A percentile compares a stretch with the other conserved stretches of the same genome.
Evolutionary conservation across 2,329 filamentous ascomycete genomes (phyloP).

Genomic region (Aspergillus japonicus): DNA sequence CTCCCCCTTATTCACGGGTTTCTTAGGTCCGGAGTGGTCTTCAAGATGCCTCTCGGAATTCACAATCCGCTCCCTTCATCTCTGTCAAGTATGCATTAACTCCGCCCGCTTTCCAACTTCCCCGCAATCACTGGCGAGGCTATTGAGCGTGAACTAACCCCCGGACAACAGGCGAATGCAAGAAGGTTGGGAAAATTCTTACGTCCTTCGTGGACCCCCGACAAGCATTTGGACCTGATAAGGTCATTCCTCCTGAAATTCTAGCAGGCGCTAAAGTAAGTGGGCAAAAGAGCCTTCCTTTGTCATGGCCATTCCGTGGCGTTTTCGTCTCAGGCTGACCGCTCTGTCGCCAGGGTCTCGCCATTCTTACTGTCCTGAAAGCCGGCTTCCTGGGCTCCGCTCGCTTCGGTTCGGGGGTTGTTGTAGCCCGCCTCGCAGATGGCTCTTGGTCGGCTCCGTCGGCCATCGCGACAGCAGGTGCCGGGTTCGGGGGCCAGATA

Average conservation of each 20-base stretch:
- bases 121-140: conserved; percentile 31
- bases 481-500: conserved; percentile 52
- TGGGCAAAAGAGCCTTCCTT: background rate
- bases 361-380: conserved; percentile 51
- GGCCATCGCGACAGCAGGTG: conserved; percentile 50
- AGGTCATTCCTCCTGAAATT: conserved; percentile 89
- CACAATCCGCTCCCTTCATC: conserved; percentile 51
- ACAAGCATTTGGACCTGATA: conserved; percentile 92
- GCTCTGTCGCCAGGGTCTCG: conserved; percentile 43
- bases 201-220: conserved; percentile 90
- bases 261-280: conserved; percentile 85
- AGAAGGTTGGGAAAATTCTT: conserved; percentile 94
- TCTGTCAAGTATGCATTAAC: conserved; percentile 44
- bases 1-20: conserved; percentile 2
- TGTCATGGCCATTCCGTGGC: background rate
- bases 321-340: conserved; percentile 10
- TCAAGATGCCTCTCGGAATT: conserved; percentile 46
- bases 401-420: conserved; percentile 51
- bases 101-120: conserved; percentile 21
- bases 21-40: conserved; percentile 14
- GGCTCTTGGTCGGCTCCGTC: conserved; percentile 52
- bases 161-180: conserved; percentile 75
- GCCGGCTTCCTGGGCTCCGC: conserved; percentile 52
- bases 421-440: conserved; percentile 50
- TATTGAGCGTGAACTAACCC: conserved; percentile 9